Evolutionary conservation across 495 filamentous ascomycete species (phyloP), one percentile per base, ranked within the genome.

Genomic region (Talaromyces adpressus): DNA sequence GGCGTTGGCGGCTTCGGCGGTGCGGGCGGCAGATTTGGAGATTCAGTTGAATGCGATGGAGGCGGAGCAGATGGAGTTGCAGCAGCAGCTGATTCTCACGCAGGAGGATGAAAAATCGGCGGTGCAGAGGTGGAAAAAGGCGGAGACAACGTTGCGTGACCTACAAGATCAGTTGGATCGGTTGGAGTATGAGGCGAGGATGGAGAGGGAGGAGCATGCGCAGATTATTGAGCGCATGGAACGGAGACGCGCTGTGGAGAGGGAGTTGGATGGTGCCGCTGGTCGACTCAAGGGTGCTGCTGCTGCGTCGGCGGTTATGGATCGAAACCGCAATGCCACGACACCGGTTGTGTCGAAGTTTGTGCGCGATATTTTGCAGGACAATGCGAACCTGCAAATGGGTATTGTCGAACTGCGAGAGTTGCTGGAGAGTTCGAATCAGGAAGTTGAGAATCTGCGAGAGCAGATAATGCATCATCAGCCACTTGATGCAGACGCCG

Each of bases 311-410:
- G 83, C 84, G 22, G 56, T 58, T 6, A 69, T 86, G 63, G 80
- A 81, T 6, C 82, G 82, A 9, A 79, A 80, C 29, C 79, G 81
- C 54, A 71, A 70, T 62, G 81, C 84, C 6, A 82, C 83, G 41
- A 84, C 79, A 61, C 84, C 74, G 62, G 91, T 95, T 14, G 89
- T 97, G 7, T 92, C 90, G 36, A 89, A 92, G 68, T 97, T 98
- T 64, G 93, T 98, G 62, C 91, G 91, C 70, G 93, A 97, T 68
- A 92, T 98, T 53, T 75, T 98, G 39, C 90, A 95, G 69, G 93
- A 98, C 71, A 98, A 98, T 70, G 91, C 91, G 14, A 95, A 92
- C 66, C 78, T 98, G 57, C 93, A 97, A 70, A 81, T 91, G 61
- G 92, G 90, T 12, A 93, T 97, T 57, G 84, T 91, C 62, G 93